A percentile compares a stretch with the other conserved stretches of the same genome.
phyloP scores from a whole-genome alignment of 2,329 filamentous ascomycete species.

The Paraconiothyrium sp. region DNA sequence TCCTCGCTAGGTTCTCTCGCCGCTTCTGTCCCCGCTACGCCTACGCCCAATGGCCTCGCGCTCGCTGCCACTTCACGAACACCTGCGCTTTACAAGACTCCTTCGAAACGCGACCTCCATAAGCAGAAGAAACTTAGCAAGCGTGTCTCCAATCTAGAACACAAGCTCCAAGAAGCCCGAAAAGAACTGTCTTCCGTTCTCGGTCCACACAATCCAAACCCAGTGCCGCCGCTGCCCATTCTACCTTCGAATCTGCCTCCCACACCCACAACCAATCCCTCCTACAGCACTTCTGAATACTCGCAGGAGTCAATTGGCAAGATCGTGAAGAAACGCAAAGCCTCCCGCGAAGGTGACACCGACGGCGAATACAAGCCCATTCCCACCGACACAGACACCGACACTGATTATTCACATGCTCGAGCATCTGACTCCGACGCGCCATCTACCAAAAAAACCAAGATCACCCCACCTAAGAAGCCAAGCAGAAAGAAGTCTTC shows the following conservation, averaged over 20 bases:
- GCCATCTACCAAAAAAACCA: constrained; percentile 27
- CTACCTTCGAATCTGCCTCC: constrained; percentile 35
- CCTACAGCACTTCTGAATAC: constrained; percentile 37
- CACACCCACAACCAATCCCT: constrained; percentile 22
- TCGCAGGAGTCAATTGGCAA: constrained; percentile 32
- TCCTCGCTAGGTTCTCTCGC: not conserved
- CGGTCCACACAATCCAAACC: constrained; percentile 45
- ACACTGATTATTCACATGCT: constrained; percentile 32
- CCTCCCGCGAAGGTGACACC: constrained; percentile 32
- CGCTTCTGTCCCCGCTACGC: constrained; percentile 15
- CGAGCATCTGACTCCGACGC: constrained; percentile 16
- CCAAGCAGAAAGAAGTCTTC: constrained; percentile 24
- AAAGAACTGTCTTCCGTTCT: constrained; percentile 63
- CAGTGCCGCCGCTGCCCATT: constrained; percentile 47
- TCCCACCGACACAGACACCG: constrained; percentile 23
- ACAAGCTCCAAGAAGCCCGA: constrained; percentile 65
- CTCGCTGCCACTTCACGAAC: constrained; percentile 26
- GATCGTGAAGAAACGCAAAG: constrained; percentile 53
- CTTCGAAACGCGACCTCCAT: constrained; percentile 65
- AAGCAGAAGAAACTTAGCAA: constrained; percentile 67
- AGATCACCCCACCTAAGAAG: constrained; percentile 26
- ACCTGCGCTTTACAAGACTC: constrained; percentile 55
- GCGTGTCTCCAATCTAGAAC: constrained; percentile 68
- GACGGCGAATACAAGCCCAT: constrained; percentile 42
- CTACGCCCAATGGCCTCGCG: constrained; percentile 18